Evolutionary conservation across 805 yeast genomes (phyloP).

Genomic region (Zygoascus biomembranicola): DNA sequence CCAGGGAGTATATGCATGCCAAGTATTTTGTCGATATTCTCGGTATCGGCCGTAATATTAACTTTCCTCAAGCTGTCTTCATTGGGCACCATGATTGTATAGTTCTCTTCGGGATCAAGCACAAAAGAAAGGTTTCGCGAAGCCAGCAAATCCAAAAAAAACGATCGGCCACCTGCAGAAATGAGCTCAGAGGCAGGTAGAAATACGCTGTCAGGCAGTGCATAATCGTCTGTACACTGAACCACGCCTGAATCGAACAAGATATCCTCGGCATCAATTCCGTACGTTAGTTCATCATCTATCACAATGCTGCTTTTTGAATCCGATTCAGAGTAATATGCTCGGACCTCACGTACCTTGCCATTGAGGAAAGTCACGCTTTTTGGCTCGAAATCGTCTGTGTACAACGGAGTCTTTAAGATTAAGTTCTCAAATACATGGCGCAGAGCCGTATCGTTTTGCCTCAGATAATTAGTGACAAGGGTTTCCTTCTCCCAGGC

Average conservation of each 20-base stretch:
- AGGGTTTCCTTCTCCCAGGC: constrained; percentile 64
- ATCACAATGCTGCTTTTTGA: constrained; percentile 8
- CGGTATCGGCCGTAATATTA: constrained; percentile 39
- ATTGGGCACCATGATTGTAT: constrained; percentile 70
- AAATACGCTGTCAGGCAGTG: constrained; percentile 48
- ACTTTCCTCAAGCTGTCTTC: constrained; percentile 44
- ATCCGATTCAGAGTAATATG: constrained; percentile 6
- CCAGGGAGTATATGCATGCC: constrained; percentile 63
- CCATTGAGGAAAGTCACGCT: constrained; percentile 22
- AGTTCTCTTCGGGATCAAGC: constrained; percentile 33
- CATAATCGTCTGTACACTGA: constrained; percentile 52
- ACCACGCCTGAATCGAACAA: constrained; percentile 79
- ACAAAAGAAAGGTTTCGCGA: constrained; percentile 38
- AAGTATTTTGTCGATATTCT: constrained; percentile 45
- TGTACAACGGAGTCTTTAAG: constrained; percentile 56
- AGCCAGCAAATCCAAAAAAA: constrained; percentile 41
- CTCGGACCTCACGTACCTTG: constrained; percentile 18
- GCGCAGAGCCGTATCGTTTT: constrained; percentile 44
- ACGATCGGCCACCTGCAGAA: constrained; percentile 40
- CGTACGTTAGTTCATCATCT: not conserved
- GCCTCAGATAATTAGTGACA: constrained; percentile 48
- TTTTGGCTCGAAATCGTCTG: constrained; percentile 39
- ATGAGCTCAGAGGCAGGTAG: constrained; percentile 52
- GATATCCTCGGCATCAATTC: constrained; percentile 47
- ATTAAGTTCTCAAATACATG: constrained; percentile 49